Percentiles rank a stretch among this genome's conserved stretches.
Evolutionary conservation across 495 filamentous ascomycete species (phyloP).

Genomic region (Neurospora terricola): DNA sequence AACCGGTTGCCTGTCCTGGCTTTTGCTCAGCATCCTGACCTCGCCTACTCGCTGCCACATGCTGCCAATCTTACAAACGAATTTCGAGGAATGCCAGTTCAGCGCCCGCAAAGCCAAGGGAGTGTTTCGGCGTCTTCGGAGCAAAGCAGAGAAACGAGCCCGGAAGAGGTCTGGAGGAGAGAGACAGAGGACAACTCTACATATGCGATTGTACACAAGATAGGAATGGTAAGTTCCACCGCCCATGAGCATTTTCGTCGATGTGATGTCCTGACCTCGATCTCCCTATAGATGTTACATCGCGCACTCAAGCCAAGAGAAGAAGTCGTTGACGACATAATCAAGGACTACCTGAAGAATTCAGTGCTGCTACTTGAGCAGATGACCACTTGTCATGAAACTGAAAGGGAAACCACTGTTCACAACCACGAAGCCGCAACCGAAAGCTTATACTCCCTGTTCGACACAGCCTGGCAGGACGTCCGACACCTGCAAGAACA

Average conservation of each 20-base stretch:
- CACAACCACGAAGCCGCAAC: background rate
- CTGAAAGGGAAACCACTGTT: background rate
- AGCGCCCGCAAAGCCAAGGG: background rate
- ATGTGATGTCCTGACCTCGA: background rate
- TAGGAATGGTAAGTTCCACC: slow-evolving; percentile 5
- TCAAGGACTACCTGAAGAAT: slow-evolving; percentile 10
- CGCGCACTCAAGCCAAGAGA: slow-evolving; percentile 16
- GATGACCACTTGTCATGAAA: slow-evolving; percentile 7
- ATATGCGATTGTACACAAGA: slow-evolving; percentile 5
- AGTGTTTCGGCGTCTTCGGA: background rate
- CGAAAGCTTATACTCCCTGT: background rate
- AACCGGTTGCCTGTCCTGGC: background rate
- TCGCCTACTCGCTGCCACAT: background rate
- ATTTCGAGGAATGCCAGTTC: background rate
- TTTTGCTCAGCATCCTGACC: background rate
- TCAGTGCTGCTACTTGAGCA: slow-evolving; percentile 7
- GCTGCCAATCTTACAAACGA: background rate
- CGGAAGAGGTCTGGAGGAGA: slow-evolving; percentile 8
- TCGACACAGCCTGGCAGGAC: background rate
- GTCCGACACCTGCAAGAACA: background rate
- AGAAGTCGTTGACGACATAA: slow-evolving; percentile 10
- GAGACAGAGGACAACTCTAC: slow-evolving; percentile 5
- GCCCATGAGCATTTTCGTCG: background rate
- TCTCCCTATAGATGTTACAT: slow-evolving; percentile 2
- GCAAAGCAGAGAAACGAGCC: background rate